Conservation (phyloP, 1,284 basidiomycete species). For the Austroboletus olivaceoglutinosus region DNA sequence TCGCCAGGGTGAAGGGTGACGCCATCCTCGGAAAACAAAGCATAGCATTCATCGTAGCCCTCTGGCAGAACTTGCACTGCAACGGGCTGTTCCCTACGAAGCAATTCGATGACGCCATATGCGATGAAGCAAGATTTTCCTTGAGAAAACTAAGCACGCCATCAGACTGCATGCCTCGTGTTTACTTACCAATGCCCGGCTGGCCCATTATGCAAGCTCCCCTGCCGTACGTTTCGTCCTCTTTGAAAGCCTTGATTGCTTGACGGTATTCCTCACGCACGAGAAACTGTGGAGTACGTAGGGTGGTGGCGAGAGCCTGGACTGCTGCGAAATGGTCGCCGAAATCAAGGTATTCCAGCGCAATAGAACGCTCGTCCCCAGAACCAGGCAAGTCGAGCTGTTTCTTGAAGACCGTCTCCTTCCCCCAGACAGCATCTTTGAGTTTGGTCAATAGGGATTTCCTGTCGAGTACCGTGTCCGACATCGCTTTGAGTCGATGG, state of each 20-base stretch:
- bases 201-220: constrained; percentile 7
- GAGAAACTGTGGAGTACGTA: not conserved
- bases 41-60: not conserved
- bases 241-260: not conserved
- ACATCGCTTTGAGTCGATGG: not conserved
- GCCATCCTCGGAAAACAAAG: not conserved
- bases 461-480: not conserved
- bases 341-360: constrained; percentile 1
- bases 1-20: not conserved
- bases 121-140: constrained; percentile 2
- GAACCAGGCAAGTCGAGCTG: not conserved
- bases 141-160: not conserved
- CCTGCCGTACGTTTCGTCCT: not conserved
- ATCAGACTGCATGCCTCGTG: not conserved
- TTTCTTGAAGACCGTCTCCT: not conserved
- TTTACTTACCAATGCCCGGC: constrained; percentile 4
- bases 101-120: not conserved
- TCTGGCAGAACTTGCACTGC: not conserved
- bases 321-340: not conserved
- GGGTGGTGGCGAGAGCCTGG: not conserved
- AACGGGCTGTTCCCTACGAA: constrained; percentile 3
- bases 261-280: constrained; percentile 2
- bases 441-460: not conserved
- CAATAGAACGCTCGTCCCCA: not conserved
- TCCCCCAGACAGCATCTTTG: constrained; percentile 1